phyloP scores from a whole-genome alignment of 2,329 filamentous ascomycete genomes.

The Colletotrichum chrysophilum region DNA sequence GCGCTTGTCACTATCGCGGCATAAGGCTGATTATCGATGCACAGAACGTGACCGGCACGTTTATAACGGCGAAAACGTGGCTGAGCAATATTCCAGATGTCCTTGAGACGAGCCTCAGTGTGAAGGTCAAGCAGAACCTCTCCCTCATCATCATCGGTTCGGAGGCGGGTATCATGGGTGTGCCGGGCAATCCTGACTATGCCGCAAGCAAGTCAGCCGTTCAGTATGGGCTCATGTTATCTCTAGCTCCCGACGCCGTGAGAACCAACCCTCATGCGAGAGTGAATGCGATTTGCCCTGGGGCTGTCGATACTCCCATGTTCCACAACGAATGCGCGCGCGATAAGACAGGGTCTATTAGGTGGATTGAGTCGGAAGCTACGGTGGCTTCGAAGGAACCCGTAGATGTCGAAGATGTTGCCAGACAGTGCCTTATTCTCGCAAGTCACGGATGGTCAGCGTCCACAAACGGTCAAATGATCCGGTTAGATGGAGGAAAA shows the following conservation, averaged over 20 bases:
- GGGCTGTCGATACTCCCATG: not conserved
- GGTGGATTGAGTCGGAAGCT: not conserved
- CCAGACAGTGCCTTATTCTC: not conserved
- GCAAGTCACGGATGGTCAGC: not conserved
- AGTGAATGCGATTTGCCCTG: not conserved
- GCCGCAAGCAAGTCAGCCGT: not conserved
- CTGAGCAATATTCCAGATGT: not conserved
- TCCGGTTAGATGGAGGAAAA: not conserved
- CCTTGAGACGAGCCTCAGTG: too few species aligned
- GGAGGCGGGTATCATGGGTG: not conserved
- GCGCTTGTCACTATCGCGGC: accelerated
- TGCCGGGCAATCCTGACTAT: not conserved
- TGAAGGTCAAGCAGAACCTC: accelerated
- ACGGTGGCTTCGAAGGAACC: not conserved
- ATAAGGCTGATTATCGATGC: accelerated
- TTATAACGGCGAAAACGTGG: accelerated
- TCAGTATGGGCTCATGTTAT: not conserved
- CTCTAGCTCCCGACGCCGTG: not conserved
- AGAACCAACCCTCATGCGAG: not conserved
- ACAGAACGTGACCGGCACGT: accelerated
- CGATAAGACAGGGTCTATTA: accelerated
- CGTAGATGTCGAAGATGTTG: not conserved
- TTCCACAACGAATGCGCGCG: not conserved
- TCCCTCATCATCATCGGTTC: not conserved
- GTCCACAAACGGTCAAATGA: not conserved